Evolutionary conservation across 306 rosid genomes (phyloP), one percentile per base, ranked within the genome.

Genomic region (Ziziphus jujuba): DNA sequence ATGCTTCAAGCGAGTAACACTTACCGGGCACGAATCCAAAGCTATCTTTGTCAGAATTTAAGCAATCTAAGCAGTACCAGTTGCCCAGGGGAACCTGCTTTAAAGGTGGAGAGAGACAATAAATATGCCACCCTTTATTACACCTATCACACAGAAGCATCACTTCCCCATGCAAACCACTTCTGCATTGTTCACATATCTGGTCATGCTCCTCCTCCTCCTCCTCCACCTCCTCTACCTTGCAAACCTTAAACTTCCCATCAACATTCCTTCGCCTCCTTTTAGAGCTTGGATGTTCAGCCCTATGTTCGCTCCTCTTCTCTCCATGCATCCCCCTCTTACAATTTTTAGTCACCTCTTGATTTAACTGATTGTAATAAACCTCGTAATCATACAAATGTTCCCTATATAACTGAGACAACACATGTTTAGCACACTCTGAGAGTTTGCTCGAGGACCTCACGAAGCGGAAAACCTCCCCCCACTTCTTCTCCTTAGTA

Each of bases 71-170:
- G 80, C 98, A 93, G 64, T 93, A 93, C 98, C 98, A 93, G 65
- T 93, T 93, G 47, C 98, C 98, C 0, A 17, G 73, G 1, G 98
- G 98, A 35, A 93, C 80, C 75, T 90, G 93, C 73, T 84, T 80
- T 82, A 93, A 65, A 22, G 98, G 98, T 0, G 98, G 98, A 55
- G 90, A 93, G 69, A 93, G 96, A 82, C 98, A 93, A 75, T 86
- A 86, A 31, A 81, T 90, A 71, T 93, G 98, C 97, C 98, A 93
- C 48, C 98, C 98, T 81, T 84, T 93, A 65, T 93, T 81, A 51
- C 98, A 93, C 82, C 97, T 87, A 76, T 93, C 98, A 35, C 98
- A 93, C 65, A 93, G 76, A 78, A 93, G 98, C 98, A 93, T 93
- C 35, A 88, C 85, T 65, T 93, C 97, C 49, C 98, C 98, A 23